A percentile compares a stretch with the other conserved stretches of the same genome.
Conservation (phyloP, 2,329 filamentous ascomycete genomes). For the Sporothrix brunneoviolacea region DNA sequence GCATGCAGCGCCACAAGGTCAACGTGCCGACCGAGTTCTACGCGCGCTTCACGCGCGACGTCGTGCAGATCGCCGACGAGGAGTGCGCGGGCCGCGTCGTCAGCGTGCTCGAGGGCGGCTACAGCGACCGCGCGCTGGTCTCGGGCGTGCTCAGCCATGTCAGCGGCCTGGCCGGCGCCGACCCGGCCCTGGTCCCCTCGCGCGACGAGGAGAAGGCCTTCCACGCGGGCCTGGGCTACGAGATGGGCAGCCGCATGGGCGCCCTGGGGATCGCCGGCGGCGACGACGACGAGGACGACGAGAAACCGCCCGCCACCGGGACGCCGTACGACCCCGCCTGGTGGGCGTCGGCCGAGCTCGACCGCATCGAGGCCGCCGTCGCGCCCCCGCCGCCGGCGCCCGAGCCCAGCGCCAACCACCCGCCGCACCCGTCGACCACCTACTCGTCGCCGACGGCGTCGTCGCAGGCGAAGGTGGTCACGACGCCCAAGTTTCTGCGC, state of each 20-base stretch:
- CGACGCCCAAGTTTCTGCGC: conserved; percentile 58
- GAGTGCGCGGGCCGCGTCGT: conserved; percentile 71
- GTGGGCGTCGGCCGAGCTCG: conserved; percentile 63
- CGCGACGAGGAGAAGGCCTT: conserved; percentile 33
- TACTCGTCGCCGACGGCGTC: conserved; percentile 86
- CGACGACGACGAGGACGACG: not conserved
- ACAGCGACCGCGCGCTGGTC: conserved; percentile 83
- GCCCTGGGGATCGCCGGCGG: not conserved
- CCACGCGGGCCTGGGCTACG: conserved; percentile 43
- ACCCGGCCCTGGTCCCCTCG: conserved; percentile 27
- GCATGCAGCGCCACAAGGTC: conserved; percentile 93
- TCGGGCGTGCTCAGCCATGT: conserved; percentile 89
- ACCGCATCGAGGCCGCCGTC: conserved; percentile 58
- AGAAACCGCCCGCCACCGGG: not conserved
- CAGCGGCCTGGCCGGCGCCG: conserved; percentile 65
- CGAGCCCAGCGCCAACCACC: conserved; percentile 47
- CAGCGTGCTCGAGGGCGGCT: conserved; percentile 92
- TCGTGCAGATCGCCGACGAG: conserved; percentile 75
- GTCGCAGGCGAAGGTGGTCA: conserved; percentile 73
- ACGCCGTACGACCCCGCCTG: conserved; percentile 57
- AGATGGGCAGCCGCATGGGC: conserved; percentile 39
- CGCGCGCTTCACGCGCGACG: conserved; percentile 78
- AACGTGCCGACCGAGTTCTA: conserved; percentile 98
- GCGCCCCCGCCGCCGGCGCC: conserved; percentile 38
- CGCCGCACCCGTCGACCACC: conserved; percentile 54